Evolutionary conservation across 1,284 basidiomycete genomes (phyloP).

Genomic region (Malassezia japonica): DNA sequence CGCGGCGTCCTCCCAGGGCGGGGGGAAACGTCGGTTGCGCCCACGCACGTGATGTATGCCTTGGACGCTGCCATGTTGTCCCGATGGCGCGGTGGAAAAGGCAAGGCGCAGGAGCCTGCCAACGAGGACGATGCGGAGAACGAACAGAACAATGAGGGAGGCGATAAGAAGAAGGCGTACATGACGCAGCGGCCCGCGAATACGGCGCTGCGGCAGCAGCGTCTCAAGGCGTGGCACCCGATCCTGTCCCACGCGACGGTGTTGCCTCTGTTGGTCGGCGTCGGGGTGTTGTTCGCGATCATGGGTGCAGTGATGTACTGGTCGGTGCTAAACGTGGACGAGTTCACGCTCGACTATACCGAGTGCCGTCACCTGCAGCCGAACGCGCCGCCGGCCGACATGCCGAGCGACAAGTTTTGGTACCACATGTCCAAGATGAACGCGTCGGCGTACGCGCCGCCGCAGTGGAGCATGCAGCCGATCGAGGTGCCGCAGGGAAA

Average conservation of each 20-base stretch:
- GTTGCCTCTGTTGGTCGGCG: conserved; percentile 85
- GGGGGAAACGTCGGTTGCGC: too few relatives aligned
- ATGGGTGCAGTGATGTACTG: conserved; percentile 69
- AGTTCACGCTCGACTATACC: conserved; percentile 93
- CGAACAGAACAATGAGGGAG: conserved; percentile 24
- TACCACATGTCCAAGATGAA: conserved; percentile 55
- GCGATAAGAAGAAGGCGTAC: conserved; percentile 30
- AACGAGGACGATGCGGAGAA: conserved; percentile 14
- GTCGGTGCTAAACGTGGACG: conserved; percentile 61
- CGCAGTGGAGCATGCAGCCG: conserved; percentile 27
- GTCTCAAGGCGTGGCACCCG: conserved; percentile 99
- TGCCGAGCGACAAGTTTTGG: conserved; percentile 61
- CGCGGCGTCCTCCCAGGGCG: too few relatives aligned
- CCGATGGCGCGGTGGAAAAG: not conserved
- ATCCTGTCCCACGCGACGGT: conserved; percentile 96
- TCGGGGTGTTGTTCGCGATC: conserved; percentile 87
- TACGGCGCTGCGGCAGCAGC: conserved; percentile 98
- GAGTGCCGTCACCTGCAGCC: conserved; percentile 54
- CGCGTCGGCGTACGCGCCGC: conserved; percentile 38
- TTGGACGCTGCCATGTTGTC: conserved; percentile 3
- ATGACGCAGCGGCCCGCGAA: conserved; percentile 50
- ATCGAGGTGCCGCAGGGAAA: not conserved
- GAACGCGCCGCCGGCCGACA: conserved; percentile 46
- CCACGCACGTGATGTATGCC: too few relatives aligned
- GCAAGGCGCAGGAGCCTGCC: not conserved